These are phyloP conservation scores for Acanthamoeba royreba DNA, from an alignment of 208 protist genomes.

Conservation along the genomic window DNA sequence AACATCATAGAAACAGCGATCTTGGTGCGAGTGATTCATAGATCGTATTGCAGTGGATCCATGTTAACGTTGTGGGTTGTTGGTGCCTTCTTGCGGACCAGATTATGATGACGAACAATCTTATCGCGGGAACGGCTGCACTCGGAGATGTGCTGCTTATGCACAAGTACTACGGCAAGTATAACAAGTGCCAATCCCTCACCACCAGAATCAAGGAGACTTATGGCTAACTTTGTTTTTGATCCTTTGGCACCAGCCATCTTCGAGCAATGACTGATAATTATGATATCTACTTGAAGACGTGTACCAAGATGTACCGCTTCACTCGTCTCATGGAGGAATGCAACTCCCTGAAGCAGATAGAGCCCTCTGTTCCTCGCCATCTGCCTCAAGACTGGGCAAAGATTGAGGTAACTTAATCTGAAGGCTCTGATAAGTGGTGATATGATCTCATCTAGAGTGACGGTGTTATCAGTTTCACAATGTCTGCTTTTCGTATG, in stretches of 20 bases:
- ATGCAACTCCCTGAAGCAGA: not conserved
- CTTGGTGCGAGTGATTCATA: not conserved
- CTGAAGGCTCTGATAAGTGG: not conserved
- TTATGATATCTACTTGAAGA: slow-evolving; percentile 3
- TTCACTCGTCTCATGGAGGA: not conserved
- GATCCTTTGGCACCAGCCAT: not conserved
- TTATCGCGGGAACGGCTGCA: not conserved
- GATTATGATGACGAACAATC: not conserved
- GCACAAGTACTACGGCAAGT: not conserved
- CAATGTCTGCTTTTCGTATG: not conserved
- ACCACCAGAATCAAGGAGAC: not conserved
- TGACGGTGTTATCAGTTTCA: not conserved
- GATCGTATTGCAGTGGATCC: not conserved
- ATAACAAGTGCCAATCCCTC: not conserved
- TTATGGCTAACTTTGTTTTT: not conserved
- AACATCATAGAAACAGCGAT: not conserved
- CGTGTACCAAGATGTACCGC: not conserved
- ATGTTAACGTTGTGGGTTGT: too few species aligned
- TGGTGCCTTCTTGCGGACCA: not conserved
- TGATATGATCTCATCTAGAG: not conserved
- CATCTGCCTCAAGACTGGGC: not conserved
- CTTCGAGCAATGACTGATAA: not conserved
- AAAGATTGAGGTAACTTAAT: not conserved
- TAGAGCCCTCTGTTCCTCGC: not conserved
- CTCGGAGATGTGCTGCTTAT: not conserved